Percentiles rank a stretch among this genome's conserved stretches.
Evolutionary conservation across 768 basidiomycete genomes (phyloP).

Genomic region (Agrocybe praecox): DNA sequence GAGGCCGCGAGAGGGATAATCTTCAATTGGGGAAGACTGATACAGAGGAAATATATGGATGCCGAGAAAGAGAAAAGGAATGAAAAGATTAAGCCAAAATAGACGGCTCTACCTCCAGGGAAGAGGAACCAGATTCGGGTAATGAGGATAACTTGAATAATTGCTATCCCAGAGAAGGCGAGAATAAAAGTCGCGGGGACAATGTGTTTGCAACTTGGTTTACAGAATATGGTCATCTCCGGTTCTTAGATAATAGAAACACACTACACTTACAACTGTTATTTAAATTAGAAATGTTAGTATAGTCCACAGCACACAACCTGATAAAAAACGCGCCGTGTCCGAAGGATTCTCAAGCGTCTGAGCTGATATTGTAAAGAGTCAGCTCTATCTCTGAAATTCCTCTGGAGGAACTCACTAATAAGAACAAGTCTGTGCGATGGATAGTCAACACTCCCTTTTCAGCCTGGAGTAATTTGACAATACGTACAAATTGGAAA

Average conservation of each 20-base stretch:
- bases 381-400: too few species aligned
- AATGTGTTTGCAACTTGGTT: neutral
- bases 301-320: too few species aligned
- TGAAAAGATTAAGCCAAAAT: constrained; percentile 25
- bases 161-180: neutral
- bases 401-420: too few species aligned
- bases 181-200: neutral
- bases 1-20: neutral
- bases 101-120: constrained; percentile 27
- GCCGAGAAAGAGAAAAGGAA: constrained; percentile 29
- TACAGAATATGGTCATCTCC: too few species aligned
- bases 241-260: too few species aligned
- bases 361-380: too few species aligned
- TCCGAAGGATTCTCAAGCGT: too few species aligned
- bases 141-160: constrained; percentile 35
- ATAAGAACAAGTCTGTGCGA: too few species aligned
- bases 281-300: too few species aligned
- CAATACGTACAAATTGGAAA: constrained; percentile 9
- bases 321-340: too few species aligned
- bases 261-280: too few species aligned
- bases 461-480: neutral
- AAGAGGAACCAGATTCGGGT: constrained; percentile 46
- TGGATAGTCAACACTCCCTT: too few species aligned
- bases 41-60: constrained; percentile 30
- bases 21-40: constrained; percentile 6